Evolutionary conservation across 169 alveolate genomes (phyloP).

Genomic region (Plasmodium sp.): DNA sequence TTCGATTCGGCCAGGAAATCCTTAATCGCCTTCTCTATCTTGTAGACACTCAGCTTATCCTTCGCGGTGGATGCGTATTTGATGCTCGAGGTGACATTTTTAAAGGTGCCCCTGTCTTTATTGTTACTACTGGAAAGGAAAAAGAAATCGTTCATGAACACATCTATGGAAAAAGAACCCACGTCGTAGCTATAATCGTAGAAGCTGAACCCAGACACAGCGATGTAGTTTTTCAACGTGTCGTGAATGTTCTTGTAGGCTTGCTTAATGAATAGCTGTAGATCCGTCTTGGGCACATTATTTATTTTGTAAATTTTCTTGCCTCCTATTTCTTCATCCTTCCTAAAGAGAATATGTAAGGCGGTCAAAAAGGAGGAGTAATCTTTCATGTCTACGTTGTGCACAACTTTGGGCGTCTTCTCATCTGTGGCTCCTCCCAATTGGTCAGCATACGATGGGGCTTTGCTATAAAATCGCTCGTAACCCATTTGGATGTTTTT

Average conservation of each 20-base stretch:
- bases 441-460: background rate
- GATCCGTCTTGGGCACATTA: conserved; percentile 18
- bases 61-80: conserved; percentile 17
- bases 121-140: background rate
- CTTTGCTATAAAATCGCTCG: conserved; percentile 1
- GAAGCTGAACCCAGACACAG: conserved; percentile 26
- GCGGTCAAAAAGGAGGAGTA: conserved; percentile 20
- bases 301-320: conserved; percentile 48
- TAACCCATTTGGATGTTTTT: conserved; percentile 1
- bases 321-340: background rate
- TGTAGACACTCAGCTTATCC: conserved; percentile 16
- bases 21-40: conserved; percentile 21
- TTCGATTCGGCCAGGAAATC: background rate
- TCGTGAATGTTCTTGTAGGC: conserved; percentile 28
- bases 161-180: conserved; percentile 21
- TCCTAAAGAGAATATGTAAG: conserved; percentile 21
- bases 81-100: conserved; percentile 5
- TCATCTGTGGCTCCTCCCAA: background rate
- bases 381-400: conserved; percentile 13
- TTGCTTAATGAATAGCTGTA: conserved; percentile 19
- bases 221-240: conserved; percentile 15
- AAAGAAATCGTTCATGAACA: conserved; percentile 17
- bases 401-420: background rate
- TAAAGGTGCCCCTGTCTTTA: conserved; percentile 3
- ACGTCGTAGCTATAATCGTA: conserved; percentile 16